Evolutionary conservation across 2,329 filamentous ascomycete genomes (phyloP).

Genomic region (Cladorrhinum sp.): DNA sequence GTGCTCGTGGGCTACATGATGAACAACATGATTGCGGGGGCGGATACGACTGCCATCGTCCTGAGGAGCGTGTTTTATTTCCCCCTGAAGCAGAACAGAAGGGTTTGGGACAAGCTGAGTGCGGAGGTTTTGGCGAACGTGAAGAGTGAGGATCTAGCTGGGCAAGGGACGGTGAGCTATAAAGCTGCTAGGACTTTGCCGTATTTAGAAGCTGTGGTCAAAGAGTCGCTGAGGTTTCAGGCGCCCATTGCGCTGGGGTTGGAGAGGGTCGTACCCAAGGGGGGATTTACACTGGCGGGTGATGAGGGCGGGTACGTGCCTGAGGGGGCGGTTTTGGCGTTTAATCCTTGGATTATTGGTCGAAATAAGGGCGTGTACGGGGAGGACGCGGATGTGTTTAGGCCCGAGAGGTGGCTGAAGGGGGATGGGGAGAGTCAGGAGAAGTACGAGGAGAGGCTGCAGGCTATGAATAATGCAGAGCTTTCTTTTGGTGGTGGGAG

Average conservation of each 20-base stretch:
- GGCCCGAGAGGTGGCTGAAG: conserved; percentile 45
- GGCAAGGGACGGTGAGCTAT: conserved; percentile 5
- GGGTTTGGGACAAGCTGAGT: conserved; percentile 27
- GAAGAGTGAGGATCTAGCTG: conserved; percentile 12
- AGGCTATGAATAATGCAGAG: conserved; percentile 36
- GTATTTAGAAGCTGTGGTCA: conserved; percentile 49
- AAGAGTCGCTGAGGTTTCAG: conserved; percentile 49
- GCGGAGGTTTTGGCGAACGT: conserved; percentile 36
- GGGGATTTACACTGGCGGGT: conserved; percentile 1
- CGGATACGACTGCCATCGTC: conserved; percentile 35
- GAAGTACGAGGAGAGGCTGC: conserved; percentile 27
- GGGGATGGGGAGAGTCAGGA: conserved; percentile 16
- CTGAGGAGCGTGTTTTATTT: conserved; percentile 37
- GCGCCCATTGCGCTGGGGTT: conserved; percentile 45
- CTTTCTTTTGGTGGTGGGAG: conserved; percentile 35
- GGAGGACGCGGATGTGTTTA: conserved; percentile 41
- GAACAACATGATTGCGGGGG: conserved; percentile 36
- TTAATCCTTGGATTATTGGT: conserved; percentile 36
- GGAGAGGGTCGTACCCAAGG: conserved; percentile 46
- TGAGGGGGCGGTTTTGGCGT: conserved; percentile 28
- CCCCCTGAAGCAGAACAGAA: conserved; percentile 31
- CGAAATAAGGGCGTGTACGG: conserved; percentile 42
- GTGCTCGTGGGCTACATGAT: conserved; percentile 37
- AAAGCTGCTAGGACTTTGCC: conserved; percentile 14
- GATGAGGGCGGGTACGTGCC: conserved; percentile 20